Evolutionary conservation across 2,329 filamentous ascomycete genomes (phyloP).

Genomic region (Pseudopithomyces chartarum): DNA sequence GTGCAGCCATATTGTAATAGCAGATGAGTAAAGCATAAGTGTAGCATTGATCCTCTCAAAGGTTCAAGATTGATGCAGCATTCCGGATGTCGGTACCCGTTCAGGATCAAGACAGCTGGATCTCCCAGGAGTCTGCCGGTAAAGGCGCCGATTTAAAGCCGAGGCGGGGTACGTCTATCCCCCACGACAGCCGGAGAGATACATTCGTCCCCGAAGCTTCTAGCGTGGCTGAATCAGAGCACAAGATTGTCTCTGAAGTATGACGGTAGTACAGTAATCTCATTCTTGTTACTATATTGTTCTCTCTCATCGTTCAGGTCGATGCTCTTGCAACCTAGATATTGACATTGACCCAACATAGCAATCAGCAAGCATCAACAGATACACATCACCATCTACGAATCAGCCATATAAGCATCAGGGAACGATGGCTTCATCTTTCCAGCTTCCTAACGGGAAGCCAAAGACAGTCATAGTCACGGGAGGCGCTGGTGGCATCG

Average conservation of each 20-base stretch:
- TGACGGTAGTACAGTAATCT: no score
- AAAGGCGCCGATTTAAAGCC: neutral
- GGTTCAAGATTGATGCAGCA: neutral
- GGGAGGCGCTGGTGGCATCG: slow-evolving; percentile 50
- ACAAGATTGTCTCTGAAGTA: no score
- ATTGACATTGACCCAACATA: no score
- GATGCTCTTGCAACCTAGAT: no score
- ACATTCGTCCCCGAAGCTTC: neutral
- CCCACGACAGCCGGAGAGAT: neutral
- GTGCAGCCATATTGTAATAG: slow-evolving; percentile 17
- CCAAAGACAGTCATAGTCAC: slow-evolving; percentile 49
- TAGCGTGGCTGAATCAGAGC: neutral
- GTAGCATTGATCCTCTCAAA: neutral
- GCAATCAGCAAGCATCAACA: no score
- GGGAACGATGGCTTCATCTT: neutral
- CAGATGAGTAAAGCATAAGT: neutral
- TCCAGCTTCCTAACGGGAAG: slow-evolving; percentile 17
- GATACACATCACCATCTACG: neutral
- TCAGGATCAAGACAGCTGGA: neutral
- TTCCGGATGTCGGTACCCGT: slow-evolving; percentile 3
- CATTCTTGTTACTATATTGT: no score
- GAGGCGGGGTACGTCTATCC: slow-evolving; percentile 14
- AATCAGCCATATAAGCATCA: neutral
- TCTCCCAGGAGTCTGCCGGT: slow-evolving; percentile 5
- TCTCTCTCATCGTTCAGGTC: no score